phyloP scores from a whole-genome alignment of 1,284 basidiomycete species.

The Exsudoporus floridanus region DNA sequence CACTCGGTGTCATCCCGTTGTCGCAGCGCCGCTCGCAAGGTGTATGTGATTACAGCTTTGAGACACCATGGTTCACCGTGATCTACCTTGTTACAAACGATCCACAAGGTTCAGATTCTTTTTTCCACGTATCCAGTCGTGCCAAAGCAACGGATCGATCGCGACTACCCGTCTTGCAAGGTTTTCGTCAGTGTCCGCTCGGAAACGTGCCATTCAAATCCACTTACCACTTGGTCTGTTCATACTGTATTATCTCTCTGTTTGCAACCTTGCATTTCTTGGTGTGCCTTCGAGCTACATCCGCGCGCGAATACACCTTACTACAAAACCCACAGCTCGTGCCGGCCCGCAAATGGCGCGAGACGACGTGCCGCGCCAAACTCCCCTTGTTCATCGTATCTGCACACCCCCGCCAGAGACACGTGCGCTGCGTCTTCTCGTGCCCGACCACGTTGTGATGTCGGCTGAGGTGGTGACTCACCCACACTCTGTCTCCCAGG shows the following conservation, averaged over 20 bases:
- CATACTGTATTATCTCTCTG: neutral
- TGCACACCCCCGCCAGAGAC: slow-evolving; percentile 24
- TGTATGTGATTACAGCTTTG: neutral
- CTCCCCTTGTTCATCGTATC: slow-evolving; percentile 33
- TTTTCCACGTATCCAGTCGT: neutral
- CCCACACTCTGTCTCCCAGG: slow-evolving; percentile 20
- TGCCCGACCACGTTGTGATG: slow-evolving; percentile 23
- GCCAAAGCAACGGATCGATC: neutral
- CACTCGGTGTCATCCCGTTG: neutral
- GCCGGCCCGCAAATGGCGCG: slow-evolving; percentile 24
- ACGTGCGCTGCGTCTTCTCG: slow-evolving; percentile 18
- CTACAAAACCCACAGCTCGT: slow-evolving; percentile 25
- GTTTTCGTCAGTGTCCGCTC: neutral
- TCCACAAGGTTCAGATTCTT: neutral
- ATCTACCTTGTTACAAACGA: neutral
- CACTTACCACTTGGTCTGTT: slow-evolving; percentile 3
- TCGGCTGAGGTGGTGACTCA: slow-evolving; percentile 26
- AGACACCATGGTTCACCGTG: neutral
- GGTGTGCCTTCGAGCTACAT: slow-evolving; percentile 29
- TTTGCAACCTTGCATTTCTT: slow-evolving; percentile 31
- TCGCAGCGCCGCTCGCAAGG: neutral
- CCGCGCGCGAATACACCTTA: slow-evolving; percentile 30
- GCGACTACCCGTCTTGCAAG: neutral
- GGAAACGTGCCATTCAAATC: neutral
- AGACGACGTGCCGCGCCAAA: slow-evolving; percentile 29